Base-by-base conservation (phyloP, 2,329 filamentous ascomycete genomes). In the Alternaria tenuissima region DNA sequence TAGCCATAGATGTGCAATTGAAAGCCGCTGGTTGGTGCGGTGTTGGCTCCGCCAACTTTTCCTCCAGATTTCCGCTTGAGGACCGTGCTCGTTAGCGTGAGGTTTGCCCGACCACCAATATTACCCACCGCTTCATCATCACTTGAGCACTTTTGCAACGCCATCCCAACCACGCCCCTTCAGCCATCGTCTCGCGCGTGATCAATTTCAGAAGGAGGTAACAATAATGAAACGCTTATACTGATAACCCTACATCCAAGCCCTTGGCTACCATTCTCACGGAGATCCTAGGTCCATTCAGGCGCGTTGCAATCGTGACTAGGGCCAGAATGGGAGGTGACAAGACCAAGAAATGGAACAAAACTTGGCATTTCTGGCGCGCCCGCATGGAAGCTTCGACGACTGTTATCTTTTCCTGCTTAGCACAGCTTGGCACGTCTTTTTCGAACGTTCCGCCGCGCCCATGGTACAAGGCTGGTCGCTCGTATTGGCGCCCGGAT, bases 401-500 rank as follows among this genome's bases (percentile, higher is more conserved):
- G 47, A 52, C n/a, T 22, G 61, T 64, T 65, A 65, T 70, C 66
- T 66, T 59, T 63, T 52, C 46, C 60, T 57, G 20, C 59, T 65
- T 71, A 65, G 60, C 66, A 56, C 44, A 18, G 11, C 67, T 70
- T 70, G 66, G 67, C 64, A 57, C 54, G 32, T 66, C 67, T 65
- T 65, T 63, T 69, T 58, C 56, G 61, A 66, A 69, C 55, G 47
- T 54, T 63, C 58, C 47, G 64, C 63, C 57, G 55, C 55, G 48
- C 36, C 42, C 51, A 56, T 62, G 34, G 41, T 47, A 34, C 58
- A 38, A 54, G 49, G 43, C 26, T 52, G 51, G 20, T 55, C 30
- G 59, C 57, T 63, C 57, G 54, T 52, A 59, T 55, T 57, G 53
- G 55, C 61, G 64, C 62, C 54, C 60, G 61, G 57, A 34, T 48